Evolutionary conservation across 192 early-diverging fungal genomes (phyloP), one percentile per base, ranked within the genome.

Genomic region (Coemansia brasiliensis): DNA sequence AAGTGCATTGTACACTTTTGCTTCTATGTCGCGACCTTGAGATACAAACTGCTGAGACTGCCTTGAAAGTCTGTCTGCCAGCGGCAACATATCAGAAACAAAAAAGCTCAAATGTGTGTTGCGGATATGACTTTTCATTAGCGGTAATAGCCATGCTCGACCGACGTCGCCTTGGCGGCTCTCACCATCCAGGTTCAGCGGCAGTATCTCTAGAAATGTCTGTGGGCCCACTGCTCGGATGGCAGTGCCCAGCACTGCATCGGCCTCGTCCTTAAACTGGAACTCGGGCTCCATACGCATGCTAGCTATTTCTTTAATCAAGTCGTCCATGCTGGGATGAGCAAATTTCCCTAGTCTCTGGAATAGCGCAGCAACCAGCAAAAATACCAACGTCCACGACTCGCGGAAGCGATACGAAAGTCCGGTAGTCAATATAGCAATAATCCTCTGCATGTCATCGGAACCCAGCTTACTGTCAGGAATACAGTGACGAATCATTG

Each of bases 1-100:
- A 24, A 98, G 80, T 3, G 95, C 95, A 51, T 90, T 90, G 73
- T 87, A 96, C 35, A 98, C 83, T 69, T 97, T 96, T 42, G 93
- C 85, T 74, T 89, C 85, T 42, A 88, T 77, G 46, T 85, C 80
- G 20, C 87, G 68, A 50, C 81, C 83, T 59, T 86, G 61, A 17
- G 69, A 55, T 16, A 72, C 60, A 58, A 83, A 90, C 39, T 69
- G 72, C 29, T 81, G 81, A 24, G 86, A 80, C 66, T 86, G 89
- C 17, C 79, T 78, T 10, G 83, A 68, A 43, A 97, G 77, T 12
- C 83, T 76, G 27, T 93, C 86, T 3, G 88, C 89, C 18, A 98
- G 64, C 3, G 94, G 94, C n/a, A 94, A 79, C 52, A 98, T 64
- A 1, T 59, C 74, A 25, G 72, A 57, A 11, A 82, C 72, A 80